A percentile compares a stretch with the other conserved stretches of the same genome.
phyloP scores from a whole-genome alignment of 2,329 filamentous ascomycete species.

The Sphaerulina vaccinii region DNA sequence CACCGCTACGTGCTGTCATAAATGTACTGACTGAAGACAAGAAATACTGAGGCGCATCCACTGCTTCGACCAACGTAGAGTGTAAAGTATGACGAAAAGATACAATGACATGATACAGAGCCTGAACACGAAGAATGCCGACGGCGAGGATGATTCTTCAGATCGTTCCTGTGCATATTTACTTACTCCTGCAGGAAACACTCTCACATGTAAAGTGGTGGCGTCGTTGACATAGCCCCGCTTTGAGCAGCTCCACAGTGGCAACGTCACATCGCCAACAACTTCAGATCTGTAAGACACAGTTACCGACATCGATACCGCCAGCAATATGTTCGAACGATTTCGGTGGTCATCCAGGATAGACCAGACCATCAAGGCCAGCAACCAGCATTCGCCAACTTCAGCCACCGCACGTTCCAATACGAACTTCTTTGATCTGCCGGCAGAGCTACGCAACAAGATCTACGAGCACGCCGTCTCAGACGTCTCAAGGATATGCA shows the following conservation, averaged over 20 bases:
- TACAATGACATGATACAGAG: background rate
- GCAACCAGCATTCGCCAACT: background rate
- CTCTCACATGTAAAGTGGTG: background rate
- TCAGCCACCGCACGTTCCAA: constrained; percentile 13
- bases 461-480: constrained; percentile 30
- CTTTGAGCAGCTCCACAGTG: background rate
- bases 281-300: background rate
- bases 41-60: constrained; percentile 48
- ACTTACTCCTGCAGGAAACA: background rate
- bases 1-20: no score
- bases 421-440: constrained; percentile 33
- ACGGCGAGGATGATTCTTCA: no score
- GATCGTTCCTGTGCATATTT: background rate
- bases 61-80: constrained; percentile 15
- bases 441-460: constrained; percentile 34
- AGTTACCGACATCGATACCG: background rate
- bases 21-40: constrained; percentile 6
- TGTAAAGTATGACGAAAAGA: background rate
- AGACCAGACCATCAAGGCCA: background rate
- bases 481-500: constrained; percentile 13
- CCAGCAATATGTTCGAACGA: constrained; percentile 1
- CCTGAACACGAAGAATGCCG: no score
- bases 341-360: constrained; percentile 3
- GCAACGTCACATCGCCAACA: background rate
- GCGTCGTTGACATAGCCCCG: background rate